phyloP scores from a whole-genome alignment of 441 rosid genomes.

The Gossypium aridum region DNA sequence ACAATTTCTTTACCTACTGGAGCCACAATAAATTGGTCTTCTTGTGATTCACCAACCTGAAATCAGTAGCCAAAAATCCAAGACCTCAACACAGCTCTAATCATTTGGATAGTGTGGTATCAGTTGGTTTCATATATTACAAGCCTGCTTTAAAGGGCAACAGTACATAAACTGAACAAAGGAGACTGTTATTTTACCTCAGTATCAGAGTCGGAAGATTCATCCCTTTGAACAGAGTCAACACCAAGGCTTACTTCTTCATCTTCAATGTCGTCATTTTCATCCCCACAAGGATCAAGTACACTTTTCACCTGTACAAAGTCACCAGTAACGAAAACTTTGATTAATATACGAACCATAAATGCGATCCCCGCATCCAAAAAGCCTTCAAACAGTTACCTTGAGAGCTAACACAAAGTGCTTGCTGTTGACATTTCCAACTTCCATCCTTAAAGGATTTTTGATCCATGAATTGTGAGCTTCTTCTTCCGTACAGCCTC shows the following conservation, averaged over 20 bases:
- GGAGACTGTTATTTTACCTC: conserved; percentile 40
- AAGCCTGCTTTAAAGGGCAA: background rate
- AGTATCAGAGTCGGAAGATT: conserved; percentile 67
- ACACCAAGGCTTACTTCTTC: conserved; percentile 60
- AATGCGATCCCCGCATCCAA: background rate
- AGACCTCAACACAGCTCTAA: background rate
- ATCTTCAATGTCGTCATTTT: conserved; percentile 60
- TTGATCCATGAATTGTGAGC: conserved; percentile 76
- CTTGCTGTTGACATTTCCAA: conserved; percentile 95
- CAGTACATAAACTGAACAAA: background rate
- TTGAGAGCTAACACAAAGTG: conserved; percentile 82
- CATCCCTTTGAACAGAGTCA: conserved; percentile 48
- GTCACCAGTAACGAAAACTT: conserved; percentile 7
- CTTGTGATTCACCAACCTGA: conserved; percentile 62
- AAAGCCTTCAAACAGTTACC: conserved; percentile 32
- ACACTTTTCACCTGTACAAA: conserved; percentile 79
- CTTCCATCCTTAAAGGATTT: conserved; percentile 89
- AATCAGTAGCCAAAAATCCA: conserved; percentile 16
- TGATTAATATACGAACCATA: background rate
- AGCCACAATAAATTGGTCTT: conserved; percentile 45
- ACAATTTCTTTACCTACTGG: conserved; percentile 50
- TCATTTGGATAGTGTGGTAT: background rate
- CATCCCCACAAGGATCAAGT: conserved; percentile 97
- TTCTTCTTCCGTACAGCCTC: conserved; percentile 79
- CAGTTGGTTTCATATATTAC: background rate